Conservation (phyloP, 805 yeast genomes). For the Cyberlindnera veronae region DNA sequence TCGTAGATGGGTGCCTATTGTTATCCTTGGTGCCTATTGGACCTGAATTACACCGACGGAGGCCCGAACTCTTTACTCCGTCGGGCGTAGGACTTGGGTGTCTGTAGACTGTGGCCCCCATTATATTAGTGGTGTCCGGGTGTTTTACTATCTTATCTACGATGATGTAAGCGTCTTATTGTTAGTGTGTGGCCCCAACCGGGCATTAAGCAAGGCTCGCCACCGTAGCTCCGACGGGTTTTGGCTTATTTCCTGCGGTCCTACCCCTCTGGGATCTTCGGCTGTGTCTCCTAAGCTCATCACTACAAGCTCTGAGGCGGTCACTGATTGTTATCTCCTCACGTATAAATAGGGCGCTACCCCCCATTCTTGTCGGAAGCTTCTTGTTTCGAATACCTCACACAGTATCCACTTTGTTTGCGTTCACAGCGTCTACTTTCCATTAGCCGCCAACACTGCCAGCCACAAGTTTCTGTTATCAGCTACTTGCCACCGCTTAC, state of each 20-base stretch:
- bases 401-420: background rate
- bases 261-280: no score
- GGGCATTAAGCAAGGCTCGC: no score
- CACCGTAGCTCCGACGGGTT: slow-evolving; percentile 8
- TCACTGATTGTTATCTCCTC: background rate
- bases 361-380: background rate
- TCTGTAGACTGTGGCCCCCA: no score
- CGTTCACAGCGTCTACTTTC: background rate
- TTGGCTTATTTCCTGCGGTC: slow-evolving; percentile 12
- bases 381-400: no score
- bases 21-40: no score
- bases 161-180: background rate
- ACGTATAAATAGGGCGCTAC: background rate
- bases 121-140: background rate
- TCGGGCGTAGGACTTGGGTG: no score
- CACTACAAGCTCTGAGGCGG: background rate
- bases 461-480: background rate
- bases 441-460: background rate
- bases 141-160: background rate
- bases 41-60: no score
- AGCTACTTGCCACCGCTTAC: background rate
- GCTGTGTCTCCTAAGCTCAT: no score
- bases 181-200: slow-evolving; percentile 4
- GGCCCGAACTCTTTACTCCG: no score
- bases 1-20: no score